Evolutionary conservation across 2,329 filamentous ascomycete species (phyloP).

Genomic region (Fusarium scirpi): DNA sequence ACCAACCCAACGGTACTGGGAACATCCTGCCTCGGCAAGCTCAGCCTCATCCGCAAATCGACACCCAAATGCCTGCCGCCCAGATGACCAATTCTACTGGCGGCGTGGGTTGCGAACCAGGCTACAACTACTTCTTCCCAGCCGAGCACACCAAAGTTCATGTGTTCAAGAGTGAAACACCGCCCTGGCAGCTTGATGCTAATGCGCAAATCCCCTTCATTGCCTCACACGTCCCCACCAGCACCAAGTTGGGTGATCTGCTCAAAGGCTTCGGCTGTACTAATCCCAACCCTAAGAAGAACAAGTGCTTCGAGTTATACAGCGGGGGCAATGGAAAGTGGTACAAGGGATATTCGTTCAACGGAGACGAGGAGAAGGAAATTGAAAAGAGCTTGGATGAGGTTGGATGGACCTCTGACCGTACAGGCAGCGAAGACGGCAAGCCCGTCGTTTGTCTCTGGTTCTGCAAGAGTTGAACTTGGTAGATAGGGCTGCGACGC

Average conservation of each 20-base stretch:
- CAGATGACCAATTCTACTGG: constrained; percentile 69
- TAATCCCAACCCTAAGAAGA: constrained; percentile 64
- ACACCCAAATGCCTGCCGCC: constrained; percentile 61
- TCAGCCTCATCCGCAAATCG: constrained; percentile 57
- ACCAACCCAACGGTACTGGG: constrained; percentile 55
- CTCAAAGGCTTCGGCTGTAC: constrained; percentile 69
- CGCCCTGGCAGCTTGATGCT: constrained; percentile 65
- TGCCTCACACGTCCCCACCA: constrained; percentile 64
- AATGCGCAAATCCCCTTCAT: constrained; percentile 60
- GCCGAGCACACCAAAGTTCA: constrained; percentile 69
- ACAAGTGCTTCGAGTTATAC: constrained; percentile 68
- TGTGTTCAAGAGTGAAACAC: constrained; percentile 62
- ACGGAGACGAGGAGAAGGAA: constrained; percentile 61
- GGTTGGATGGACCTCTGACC: constrained; percentile 68
- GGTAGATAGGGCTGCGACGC: not conserved
- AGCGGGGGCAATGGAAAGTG: constrained; percentile 68
- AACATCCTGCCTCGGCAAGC: constrained; percentile 55
- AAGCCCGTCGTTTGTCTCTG: constrained; percentile 71
- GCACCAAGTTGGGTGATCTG: constrained; percentile 66
- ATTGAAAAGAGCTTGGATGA: constrained; percentile 65
- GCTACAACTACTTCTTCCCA: constrained; percentile 73
- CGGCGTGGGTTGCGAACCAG: constrained; percentile 69
- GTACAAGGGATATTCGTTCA: constrained; percentile 66
- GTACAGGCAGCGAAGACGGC: constrained; percentile 60
- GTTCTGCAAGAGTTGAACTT: constrained; percentile 63